These are phyloP conservation scores for Carpinus viminea DNA, from an alignment of 306 rosid genomes.

Conservation along the genomic window DNA sequence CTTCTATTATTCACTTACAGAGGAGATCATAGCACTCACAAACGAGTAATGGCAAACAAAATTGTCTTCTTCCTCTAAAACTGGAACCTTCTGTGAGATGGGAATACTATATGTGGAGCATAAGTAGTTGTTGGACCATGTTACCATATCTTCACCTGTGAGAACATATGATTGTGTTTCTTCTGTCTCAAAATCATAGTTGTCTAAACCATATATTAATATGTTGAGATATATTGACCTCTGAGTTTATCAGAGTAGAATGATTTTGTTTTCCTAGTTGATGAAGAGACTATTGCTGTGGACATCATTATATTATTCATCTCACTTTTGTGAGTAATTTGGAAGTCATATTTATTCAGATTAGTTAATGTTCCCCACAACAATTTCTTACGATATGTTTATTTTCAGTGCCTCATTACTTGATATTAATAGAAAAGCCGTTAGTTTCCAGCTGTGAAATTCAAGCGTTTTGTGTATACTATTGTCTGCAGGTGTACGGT, in stretches of 20 bases:
- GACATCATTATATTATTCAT: not conserved
- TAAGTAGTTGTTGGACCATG: not conserved
- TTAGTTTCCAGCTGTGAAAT: constrained; percentile 14
- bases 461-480: constrained; percentile 20
- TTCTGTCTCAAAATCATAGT: not conserved
- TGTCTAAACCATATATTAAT: not conserved
- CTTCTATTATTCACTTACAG: not conserved
- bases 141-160: not conserved
- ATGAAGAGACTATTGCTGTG: not conserved
- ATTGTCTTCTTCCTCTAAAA: not conserved
- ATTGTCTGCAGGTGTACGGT: constrained; percentile 72
- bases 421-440: constrained; percentile 7
- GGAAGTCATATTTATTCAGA: constrained; percentile 6
- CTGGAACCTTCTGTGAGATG: not conserved
- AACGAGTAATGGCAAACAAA: not conserved
- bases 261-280: not conserved
- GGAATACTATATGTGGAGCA: not conserved
- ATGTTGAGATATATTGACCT: not conserved
- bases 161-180: not conserved
- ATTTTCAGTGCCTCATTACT: constrained; percentile 17
- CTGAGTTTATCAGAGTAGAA: not conserved
- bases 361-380: constrained; percentile 6
- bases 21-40: not conserved
- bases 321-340: not conserved
- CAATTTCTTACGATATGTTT: constrained; percentile 11